Percentiles rank a stretch among this genome's conserved stretches.
These are phyloP conservation scores for Mycena leptocephala DNA, from an alignment of 768 basidiomycete species.

Conservation along the genomic window DNA sequence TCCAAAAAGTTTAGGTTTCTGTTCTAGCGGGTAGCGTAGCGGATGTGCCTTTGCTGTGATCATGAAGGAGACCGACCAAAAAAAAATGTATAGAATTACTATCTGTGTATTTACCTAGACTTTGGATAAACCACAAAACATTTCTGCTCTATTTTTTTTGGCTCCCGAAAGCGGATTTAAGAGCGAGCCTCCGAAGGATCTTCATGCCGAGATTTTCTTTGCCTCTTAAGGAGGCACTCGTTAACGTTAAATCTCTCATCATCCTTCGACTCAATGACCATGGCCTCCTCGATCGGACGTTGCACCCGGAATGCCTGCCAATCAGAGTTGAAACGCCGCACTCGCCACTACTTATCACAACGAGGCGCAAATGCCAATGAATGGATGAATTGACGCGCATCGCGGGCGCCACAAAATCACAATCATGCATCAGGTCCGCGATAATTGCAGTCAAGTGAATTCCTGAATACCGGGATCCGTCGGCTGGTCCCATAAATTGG, in stretches of 20 bases:
- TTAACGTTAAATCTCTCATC: not conserved
- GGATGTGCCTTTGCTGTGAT: not conserved
- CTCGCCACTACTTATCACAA: not conserved
- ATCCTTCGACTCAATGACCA: not conserved
- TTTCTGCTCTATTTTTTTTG: not conserved
- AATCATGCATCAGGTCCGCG: too few relatives aligned
- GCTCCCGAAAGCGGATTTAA: not conserved
- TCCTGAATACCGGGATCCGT: too few relatives aligned
- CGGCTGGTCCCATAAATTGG: too few relatives aligned
- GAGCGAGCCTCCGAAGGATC: too few relatives aligned
- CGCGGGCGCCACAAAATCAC: too few relatives aligned
- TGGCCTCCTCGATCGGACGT: too few relatives aligned
- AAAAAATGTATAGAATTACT: not conserved
- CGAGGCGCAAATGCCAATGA: not conserved
- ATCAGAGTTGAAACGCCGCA: not conserved
- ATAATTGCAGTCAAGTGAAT: not conserved
- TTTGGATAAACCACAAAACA: not conserved
- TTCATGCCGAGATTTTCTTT: too few relatives aligned
- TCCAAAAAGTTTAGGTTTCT: not conserved
- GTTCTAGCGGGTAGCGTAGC: slow-evolving; percentile 10
- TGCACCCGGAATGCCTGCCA: not conserved
- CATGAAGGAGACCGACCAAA: not conserved
- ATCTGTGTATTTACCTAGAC: not conserved
- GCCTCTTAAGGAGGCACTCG: not conserved
- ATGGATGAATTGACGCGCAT: not conserved